Conservation (phyloP, 1,284 basidiomycete species). For the Heterobasidion occidentale region DNA sequence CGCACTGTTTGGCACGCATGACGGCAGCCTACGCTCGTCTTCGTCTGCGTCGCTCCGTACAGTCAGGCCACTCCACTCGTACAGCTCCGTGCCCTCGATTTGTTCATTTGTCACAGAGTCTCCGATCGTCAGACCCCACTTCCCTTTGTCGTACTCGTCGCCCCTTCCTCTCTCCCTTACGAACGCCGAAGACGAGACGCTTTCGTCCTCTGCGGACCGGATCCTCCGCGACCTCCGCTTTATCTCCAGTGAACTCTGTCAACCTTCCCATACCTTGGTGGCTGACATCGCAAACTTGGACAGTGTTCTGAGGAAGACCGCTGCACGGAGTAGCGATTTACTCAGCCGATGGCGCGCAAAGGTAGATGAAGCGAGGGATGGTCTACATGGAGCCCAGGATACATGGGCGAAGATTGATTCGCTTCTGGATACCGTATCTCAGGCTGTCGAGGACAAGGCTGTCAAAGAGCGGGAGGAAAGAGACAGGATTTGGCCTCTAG, state of each 20-base stretch:
- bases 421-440: constrained; percentile 28
- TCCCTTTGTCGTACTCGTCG: background rate
- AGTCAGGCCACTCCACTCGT: constrained; percentile 43
- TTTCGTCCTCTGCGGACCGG: constrained; percentile 12
- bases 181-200: constrained; percentile 7
- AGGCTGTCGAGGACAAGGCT: constrained; percentile 36
- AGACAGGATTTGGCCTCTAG: background rate
- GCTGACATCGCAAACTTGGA: constrained; percentile 31
- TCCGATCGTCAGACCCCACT: background rate
- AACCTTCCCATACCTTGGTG: constrained; percentile 8
- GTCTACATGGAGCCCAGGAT: constrained; percentile 37
- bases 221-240: constrained; percentile 46
- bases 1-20: constrained; percentile 43
- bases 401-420: constrained; percentile 23
- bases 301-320: constrained; percentile 36
- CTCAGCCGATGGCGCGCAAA: constrained; percentile 41
- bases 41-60: constrained; percentile 52
- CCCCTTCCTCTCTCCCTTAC: constrained; percentile 4
- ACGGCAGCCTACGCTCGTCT: constrained; percentile 34
- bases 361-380: constrained; percentile 39
- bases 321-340: constrained; percentile 34
- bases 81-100: constrained; percentile 28
- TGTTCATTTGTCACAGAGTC: constrained; percentile 14
- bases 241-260: constrained; percentile 28
- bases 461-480: background rate